A percentile compares a stretch with the other conserved stretches of the same genome.
These are phyloP conservation scores for Boletus subparvulus DNA, from an alignment of 768 basidiomycete species.

Conservation along the genomic window DNA sequence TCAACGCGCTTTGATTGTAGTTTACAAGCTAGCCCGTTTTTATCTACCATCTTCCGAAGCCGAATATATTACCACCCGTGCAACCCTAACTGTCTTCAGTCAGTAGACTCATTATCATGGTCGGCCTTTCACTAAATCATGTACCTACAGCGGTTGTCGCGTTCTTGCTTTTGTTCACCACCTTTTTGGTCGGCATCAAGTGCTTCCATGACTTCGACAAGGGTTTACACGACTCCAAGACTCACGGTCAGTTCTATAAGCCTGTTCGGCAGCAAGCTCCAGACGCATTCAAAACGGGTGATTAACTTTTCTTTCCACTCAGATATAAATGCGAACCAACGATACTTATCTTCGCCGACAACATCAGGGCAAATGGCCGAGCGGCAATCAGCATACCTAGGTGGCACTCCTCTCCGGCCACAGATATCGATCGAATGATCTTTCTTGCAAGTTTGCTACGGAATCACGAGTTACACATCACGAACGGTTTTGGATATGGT, in stretches of 20 bases:
- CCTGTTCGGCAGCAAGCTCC: slow-evolving; percentile 28
- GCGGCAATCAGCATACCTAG: slow-evolving; percentile 45
- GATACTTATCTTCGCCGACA: slow-evolving; percentile 40
- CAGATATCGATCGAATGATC: slow-evolving; percentile 78
- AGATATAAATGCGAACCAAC: slow-evolving; percentile 52
- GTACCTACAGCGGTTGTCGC: slow-evolving; percentile 61
- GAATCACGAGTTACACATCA: neutral
- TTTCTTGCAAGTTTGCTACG: neutral
- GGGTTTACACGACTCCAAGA: slow-evolving; percentile 73
- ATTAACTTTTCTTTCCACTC: slow-evolving; percentile 28
- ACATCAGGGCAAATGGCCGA: slow-evolving; percentile 46
- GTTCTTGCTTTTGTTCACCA: slow-evolving; percentile 70
- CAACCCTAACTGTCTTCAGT: slow-evolving; percentile 83
- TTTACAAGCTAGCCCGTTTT: slow-evolving; percentile 85
- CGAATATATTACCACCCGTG: slow-evolving; percentile 70
- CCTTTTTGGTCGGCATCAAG: slow-evolving; percentile 72
- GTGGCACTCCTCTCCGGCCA: slow-evolving; percentile 47
- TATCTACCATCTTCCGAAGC: slow-evolving; percentile 57
- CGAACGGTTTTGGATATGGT: slow-evolving; percentile 5
- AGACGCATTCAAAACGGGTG: slow-evolving; percentile 34
- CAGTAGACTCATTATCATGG: slow-evolving; percentile 23
- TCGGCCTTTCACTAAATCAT: neutral
- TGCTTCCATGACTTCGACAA: slow-evolving; percentile 83
- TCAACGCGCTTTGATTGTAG: slow-evolving; percentile 35
- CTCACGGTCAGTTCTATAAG: slow-evolving; percentile 59